Conservation (phyloP, 1,284 basidiomycete species). For the Flammula alnicola region DNA sequence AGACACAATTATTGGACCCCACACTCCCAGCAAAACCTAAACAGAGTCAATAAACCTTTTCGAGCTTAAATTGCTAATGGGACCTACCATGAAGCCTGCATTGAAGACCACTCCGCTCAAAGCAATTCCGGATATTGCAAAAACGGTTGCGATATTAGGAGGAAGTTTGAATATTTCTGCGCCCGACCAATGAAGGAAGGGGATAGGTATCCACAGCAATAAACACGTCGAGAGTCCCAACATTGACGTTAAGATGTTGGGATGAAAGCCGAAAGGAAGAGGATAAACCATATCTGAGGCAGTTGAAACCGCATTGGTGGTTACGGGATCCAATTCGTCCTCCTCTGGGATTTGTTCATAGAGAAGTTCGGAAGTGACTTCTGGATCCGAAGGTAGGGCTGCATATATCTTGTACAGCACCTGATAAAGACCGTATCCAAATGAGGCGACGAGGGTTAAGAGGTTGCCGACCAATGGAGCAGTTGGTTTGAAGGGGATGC, state of each 20-base stretch:
- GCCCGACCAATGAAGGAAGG: slow-evolving; percentile 64
- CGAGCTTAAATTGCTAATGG: slow-evolving; percentile 1
- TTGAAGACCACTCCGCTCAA: slow-evolving; percentile 75
- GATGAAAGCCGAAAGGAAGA: slow-evolving; percentile 78
- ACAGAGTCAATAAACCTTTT: slow-evolving; percentile 15
- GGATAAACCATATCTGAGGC: slow-evolving; percentile 48
- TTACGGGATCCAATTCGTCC: slow-evolving; percentile 13
- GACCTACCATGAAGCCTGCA: slow-evolving; percentile 73
- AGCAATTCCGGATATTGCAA: slow-evolving; percentile 66
- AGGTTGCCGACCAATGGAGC: slow-evolving; percentile 77
- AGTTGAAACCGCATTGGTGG: slow-evolving; percentile 26
- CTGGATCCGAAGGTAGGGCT: slow-evolving; percentile 64
- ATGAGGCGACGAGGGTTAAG: slow-evolving; percentile 70
- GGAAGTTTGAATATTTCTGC: slow-evolving; percentile 68
- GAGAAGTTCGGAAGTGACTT: slow-evolving; percentile 43
- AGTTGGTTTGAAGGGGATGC: slow-evolving; percentile 35
- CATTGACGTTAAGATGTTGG: slow-evolving; percentile 72
- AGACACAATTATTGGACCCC: slow-evolving; percentile 86
- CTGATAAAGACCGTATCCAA: slow-evolving; percentile 75
- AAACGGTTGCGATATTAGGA: slow-evolving; percentile 41
- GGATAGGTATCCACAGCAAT: slow-evolving; percentile 74
- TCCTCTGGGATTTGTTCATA: slow-evolving; percentile 53
- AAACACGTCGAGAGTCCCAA: slow-evolving; percentile 70
- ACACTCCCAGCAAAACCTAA: slow-evolving; percentile 76
- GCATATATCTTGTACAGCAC: slow-evolving; percentile 83